These are phyloP conservation scores for Penicillium cosmopolitanum DNA, from an alignment of 495 filamentous ascomycete genomes.

Conservation along the genomic window DNA sequence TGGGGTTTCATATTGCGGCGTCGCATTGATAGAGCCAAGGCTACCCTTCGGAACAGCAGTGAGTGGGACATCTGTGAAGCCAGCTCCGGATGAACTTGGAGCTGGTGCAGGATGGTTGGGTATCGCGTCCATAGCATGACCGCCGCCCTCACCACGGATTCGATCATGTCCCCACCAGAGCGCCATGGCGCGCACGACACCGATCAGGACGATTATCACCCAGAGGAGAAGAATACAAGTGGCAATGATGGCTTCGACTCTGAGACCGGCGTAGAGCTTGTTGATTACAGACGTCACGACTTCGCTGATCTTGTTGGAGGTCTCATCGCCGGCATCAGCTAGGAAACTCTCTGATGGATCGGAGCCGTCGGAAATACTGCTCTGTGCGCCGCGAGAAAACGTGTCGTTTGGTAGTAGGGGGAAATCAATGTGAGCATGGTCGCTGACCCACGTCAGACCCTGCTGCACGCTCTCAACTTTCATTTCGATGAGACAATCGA, in stretches of 20 bases:
- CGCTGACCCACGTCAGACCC: conserved; percentile 85
- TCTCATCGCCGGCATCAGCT: conserved; percentile 64
- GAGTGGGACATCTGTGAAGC: conserved; percentile 39
- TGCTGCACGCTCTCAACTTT: conserved; percentile 77
- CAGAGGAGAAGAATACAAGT: conserved; percentile 70
- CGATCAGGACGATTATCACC: conserved; percentile 74
- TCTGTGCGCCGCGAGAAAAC: conserved; percentile 78
- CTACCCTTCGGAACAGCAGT: conserved; percentile 31
- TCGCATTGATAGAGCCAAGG: conserved; percentile 18
- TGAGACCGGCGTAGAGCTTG: conserved; percentile 65
- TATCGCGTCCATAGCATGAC: conserved; percentile 32
- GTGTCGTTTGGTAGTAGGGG: conserved; percentile 77
- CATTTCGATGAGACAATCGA: conserved; percentile 75
- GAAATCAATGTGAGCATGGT: conserved; percentile 82
- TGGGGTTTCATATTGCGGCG: conserved; percentile 33
- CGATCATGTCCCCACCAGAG: conserved; percentile 46
- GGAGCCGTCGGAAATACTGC: conserved; percentile 55
- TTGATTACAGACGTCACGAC: conserved; percentile 68
- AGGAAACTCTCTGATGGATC: conserved; percentile 69
- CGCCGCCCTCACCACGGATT: conserved; percentile 52
- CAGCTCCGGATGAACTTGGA: conserved; percentile 19
- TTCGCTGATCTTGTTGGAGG: conserved; percentile 78
- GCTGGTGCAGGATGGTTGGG: conserved; percentile 11
- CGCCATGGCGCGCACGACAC: conserved; percentile 65
- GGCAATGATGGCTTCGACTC: conserved; percentile 77